Conservation (phyloP, 2,329 filamentous ascomycete species). For the Chaetomiaceae sp. region DNA sequence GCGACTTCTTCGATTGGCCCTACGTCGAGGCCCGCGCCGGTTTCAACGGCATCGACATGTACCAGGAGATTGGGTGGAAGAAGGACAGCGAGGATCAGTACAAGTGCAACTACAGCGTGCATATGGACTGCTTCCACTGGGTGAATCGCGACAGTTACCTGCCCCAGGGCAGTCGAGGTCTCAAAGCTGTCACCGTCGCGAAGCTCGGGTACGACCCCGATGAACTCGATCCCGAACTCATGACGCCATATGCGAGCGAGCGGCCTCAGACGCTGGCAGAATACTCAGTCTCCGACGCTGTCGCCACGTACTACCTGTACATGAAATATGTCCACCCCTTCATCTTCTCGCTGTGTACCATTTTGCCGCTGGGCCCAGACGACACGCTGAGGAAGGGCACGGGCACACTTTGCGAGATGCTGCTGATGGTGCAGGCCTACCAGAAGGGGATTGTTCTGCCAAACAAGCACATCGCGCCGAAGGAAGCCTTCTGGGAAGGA, state of each 20-base stretch:
- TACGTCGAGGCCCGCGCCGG: constrained; percentile 93
- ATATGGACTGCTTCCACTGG: constrained; percentile 99
- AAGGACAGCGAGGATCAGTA: constrained; percentile 96
- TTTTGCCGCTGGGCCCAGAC: constrained; percentile 87
- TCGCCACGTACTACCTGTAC: constrained; percentile 97
- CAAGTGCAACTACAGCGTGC: constrained; percentile 90
- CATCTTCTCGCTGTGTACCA: constrained; percentile 97
- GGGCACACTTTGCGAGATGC: constrained; percentile 97
- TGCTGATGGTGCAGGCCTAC: constrained; percentile 98
- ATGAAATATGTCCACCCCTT: constrained; percentile 99
- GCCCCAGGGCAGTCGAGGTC: constrained; percentile 90
- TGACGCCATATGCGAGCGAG: constrained; percentile 89
- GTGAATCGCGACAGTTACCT: constrained; percentile 98
- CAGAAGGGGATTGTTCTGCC: constrained; percentile 86
- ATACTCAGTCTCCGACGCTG: constrained; percentile 97
- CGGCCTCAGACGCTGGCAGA: constrained; percentile 91
- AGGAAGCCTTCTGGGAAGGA: constrained; percentile 93
- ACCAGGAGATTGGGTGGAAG: constrained; percentile 93
- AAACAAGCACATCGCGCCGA: constrained; percentile 89
- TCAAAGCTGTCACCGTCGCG: constrained; percentile 96
- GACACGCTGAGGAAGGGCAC: constrained; percentile 93
- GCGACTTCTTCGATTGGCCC: constrained; percentile 99
- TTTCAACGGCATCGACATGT: constrained; percentile 97
- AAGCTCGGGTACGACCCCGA: constrained; percentile 98
- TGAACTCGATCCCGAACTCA: constrained; percentile 93